These are phyloP conservation scores for Colletotrichum noveboracense DNA, from an alignment of 2,329 filamentous ascomycete species.

Conservation along the genomic window DNA sequence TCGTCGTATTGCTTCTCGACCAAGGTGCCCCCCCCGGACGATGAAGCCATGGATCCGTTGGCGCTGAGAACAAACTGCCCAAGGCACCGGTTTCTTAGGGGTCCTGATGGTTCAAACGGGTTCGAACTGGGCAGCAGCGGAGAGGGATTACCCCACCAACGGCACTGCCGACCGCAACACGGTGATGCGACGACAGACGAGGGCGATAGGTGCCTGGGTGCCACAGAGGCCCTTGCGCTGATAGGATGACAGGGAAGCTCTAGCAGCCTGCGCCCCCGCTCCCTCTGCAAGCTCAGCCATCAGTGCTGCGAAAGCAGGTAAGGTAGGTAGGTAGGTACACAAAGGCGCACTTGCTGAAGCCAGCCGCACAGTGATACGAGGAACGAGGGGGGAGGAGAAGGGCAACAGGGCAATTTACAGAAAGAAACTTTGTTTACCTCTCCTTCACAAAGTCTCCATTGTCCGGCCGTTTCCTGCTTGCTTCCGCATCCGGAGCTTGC, in stretches of 20 bases:
- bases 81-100: background rate
- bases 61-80: background rate
- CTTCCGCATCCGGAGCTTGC: constrained; percentile 1
- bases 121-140: background rate
- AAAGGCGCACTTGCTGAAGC: constrained; percentile 1
- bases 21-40: background rate
- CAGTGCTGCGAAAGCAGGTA: background rate
- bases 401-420: background rate
- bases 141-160: constrained; percentile 5
- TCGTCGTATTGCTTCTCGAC: background rate
- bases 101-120: background rate
- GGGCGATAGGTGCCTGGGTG: background rate
- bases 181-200: background rate
- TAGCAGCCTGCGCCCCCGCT: constrained; percentile 17
- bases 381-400: background rate
- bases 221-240: background rate
- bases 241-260: constrained; percentile 11
- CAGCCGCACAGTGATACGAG: constrained; percentile 9
- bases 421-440: background rate
- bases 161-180: constrained; percentile 10
- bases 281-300: constrained; percentile 17
- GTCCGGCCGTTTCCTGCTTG: background rate
- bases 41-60: background rate
- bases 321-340: background rate
- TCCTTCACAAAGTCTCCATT: background rate